phyloP scores from a whole-genome alignment of 1,139 yeast genomes.

The Kurtzmaniella quercitrusa region DNA sequence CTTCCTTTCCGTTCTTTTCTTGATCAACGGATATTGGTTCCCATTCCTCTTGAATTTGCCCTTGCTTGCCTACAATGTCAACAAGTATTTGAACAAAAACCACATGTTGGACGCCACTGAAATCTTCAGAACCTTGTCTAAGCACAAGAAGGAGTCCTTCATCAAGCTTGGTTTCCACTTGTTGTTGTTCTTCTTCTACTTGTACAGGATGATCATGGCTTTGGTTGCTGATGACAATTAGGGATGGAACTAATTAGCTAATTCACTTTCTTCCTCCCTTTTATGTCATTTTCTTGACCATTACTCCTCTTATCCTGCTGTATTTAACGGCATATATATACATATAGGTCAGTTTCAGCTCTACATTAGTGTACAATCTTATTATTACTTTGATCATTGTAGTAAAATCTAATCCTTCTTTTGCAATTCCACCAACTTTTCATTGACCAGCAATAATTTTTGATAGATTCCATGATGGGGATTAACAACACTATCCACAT shows the following conservation, averaged over 20 bases:
- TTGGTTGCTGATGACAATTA: constrained; percentile 63
- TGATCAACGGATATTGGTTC: constrained; percentile 92
- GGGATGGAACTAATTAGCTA: not conserved
- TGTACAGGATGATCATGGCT: constrained; percentile 95
- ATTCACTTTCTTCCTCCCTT: too few species aligned
- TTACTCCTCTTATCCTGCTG: too few species aligned
- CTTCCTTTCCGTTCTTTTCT: constrained; percentile 62
- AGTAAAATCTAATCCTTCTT: not conserved
- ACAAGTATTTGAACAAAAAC: constrained; percentile 69
- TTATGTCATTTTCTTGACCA: too few species aligned
- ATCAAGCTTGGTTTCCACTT: constrained; percentile 88
- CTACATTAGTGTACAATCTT: not conserved
- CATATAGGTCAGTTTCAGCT: not conserved
- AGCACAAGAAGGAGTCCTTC: constrained; percentile 90
- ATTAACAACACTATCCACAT: constrained; percentile 25
- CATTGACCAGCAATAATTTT: constrained; percentile 31
- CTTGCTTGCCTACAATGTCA: constrained; percentile 73
- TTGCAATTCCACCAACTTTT: constrained; percentile 17
- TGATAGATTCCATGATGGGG: constrained; percentile 37
- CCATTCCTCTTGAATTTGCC: constrained; percentile 85
- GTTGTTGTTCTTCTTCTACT: constrained; percentile 89
- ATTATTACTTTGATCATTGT: not conserved
- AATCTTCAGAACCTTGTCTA: constrained; percentile 89
- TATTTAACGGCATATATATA: too few species aligned
- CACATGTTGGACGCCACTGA: constrained; percentile 96